Evolutionary conservation across 1,284 basidiomycete species (phyloP).

Genomic region (Papiliotrema fonsecae): DNA sequence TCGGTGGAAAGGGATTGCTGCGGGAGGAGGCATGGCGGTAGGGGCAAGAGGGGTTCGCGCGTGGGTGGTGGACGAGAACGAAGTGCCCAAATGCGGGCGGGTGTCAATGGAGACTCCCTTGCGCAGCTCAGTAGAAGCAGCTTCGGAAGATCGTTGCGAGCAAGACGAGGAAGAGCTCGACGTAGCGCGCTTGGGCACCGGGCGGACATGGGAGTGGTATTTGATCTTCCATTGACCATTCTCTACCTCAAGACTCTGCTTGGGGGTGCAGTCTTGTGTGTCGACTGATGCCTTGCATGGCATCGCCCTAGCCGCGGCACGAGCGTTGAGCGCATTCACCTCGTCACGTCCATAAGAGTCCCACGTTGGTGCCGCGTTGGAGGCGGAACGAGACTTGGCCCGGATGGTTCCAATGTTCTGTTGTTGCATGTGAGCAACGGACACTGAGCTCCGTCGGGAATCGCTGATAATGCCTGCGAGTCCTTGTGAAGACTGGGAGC

Average conservation of each 20-base stretch:
- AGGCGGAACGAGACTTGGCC: conserved; percentile 15
- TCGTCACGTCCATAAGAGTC: conserved; percentile 36
- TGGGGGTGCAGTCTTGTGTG: conserved; percentile 28
- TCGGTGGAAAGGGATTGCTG: conserved; percentile 10
- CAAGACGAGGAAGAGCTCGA: conserved; percentile 5
- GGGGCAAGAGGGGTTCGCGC: conserved; percentile 10
- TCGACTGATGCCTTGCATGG: not conserved
- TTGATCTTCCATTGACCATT: conserved; percentile 35
- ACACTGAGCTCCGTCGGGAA: conserved; percentile 6
- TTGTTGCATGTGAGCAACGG: conserved; percentile 8
- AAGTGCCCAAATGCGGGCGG: not conserved
- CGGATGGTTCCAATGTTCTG: conserved; percentile 28
- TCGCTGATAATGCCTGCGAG: not conserved
- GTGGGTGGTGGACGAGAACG: conserved; percentile 6
- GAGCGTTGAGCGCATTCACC: conserved; percentile 14
- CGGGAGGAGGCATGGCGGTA: conserved; percentile 12
- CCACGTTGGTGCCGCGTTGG: conserved; percentile 26
- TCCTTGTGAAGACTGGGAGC: conserved; percentile 8
- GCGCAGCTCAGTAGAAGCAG: not conserved
- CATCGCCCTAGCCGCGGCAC: conserved; percentile 1
- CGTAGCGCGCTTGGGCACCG: conserved; percentile 1
- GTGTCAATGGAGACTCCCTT: conserved; percentile 4
- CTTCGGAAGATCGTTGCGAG: conserved; percentile 8
- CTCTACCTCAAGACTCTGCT: conserved; percentile 32
- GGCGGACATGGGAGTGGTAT: conserved; percentile 15